Evolutionary conservation across 78 protist genomes (phyloP), one percentile per base, ranked within the genome.

Genomic region (Dictyostelium discoideum): DNA sequence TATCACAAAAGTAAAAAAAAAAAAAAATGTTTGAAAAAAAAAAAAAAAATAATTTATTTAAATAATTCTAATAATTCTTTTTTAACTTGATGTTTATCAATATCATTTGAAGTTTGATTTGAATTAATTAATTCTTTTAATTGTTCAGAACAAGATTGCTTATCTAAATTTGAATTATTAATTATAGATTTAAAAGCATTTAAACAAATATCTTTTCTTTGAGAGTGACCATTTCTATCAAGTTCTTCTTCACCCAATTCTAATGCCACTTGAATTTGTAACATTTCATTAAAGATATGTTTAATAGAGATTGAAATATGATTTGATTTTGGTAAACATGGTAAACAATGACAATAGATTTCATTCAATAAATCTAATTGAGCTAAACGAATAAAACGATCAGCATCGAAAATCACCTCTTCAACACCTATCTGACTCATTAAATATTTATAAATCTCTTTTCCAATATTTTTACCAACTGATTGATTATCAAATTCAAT

Each of bases 391-490:
- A 83, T 57, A 20, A 6, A 83, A 57, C 87, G 72, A 60, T 83
- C 87, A 6, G 87, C 72, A 60, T 83, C 87, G 65, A 83, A 83
- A 16, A 83, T 83, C 18, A 83, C 87, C 20, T 83, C 87, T 37
- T 83, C 87, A 78, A 29, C 40, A 32, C 60, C 76, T 14, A 83
- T 83, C 37, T 83, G 60, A n/a, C 20, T 40, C 14, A 83, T 37
- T 37, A 83, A 37, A 60, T 83, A 83, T n/a, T 42, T 40, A 48
- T 80, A 80, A 24, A 80, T 20, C 5, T 80, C 69, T 3, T 80
- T 20, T 24, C 11, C 42, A 3, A 80, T 46, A 22, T 24, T 24
- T 22, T 22, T n/a, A 60, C 29, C 48, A 60, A 40, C 44, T 4
- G 48, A 40, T 40, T 83, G 48, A 16, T 9, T 32, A 13, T 54